Conservation (phyloP, 2,329 filamentous ascomycete genomes). For the Hawksworthiomyces lignivorus region DNA sequence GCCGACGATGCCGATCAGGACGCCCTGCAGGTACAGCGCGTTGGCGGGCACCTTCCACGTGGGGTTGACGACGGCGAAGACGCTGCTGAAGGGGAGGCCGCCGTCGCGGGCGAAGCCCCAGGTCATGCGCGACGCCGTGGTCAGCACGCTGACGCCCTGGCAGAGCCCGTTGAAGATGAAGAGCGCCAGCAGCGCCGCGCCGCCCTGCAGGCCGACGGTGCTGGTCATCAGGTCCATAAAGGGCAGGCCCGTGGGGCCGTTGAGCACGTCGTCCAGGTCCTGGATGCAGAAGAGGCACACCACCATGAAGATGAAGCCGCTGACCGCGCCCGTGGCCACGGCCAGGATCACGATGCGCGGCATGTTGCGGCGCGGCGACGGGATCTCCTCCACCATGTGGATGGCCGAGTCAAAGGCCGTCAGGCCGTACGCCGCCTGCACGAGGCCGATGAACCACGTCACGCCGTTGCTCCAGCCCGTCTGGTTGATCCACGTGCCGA, state of each 20-base stretch:
- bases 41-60: conserved; percentile 31
- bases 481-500: conserved; percentile 24
- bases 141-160: conserved; percentile 23
- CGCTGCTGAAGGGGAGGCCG: conserved; percentile 31
- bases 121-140: conserved; percentile 29
- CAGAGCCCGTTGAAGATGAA: conserved; percentile 40
- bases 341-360: conserved; percentile 26
- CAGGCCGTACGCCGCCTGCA: conserved; percentile 28
- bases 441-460: conserved; percentile 22
- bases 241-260: conserved; percentile 34
- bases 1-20: conserved; percentile 10
- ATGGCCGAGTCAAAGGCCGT: conserved; percentile 23
- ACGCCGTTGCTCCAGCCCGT: conserved; percentile 28
- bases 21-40: conserved; percentile 7
- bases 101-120: conserved; percentile 40
- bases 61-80: conserved; percentile 29
- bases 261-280: conserved; percentile 13
- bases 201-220: conserved; percentile 28
- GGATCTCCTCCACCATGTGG: conserved; percentile 31
- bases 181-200: conserved; percentile 29
- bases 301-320: conserved; percentile 21
- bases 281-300: conserved; percentile 13
- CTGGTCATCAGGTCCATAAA: conserved; percentile 37
- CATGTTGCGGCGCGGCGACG: conserved; percentile 21
- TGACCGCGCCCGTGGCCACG: conserved; percentile 26